These are phyloP conservation scores for Parasarocladium wereldwijsianum DNA, from an alignment of 2,329 filamentous ascomycete species.

Conservation along the genomic window DNA sequence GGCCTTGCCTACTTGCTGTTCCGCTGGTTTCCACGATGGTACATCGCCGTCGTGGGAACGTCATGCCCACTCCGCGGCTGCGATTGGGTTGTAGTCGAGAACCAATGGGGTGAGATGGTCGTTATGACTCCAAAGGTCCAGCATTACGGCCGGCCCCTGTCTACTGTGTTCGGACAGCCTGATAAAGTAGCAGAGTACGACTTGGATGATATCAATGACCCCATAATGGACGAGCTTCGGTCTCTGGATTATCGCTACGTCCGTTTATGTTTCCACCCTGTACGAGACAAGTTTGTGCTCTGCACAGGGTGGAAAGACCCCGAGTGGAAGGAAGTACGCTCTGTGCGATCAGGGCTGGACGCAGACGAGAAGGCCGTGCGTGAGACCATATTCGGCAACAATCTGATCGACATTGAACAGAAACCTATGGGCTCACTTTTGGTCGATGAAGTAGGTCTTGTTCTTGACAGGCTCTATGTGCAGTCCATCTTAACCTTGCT, in stretches of 20 bases:
- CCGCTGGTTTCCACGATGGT: conserved; percentile 81
- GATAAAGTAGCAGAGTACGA: conserved; percentile 42
- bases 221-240: conserved; percentile 58
- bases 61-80: conserved; percentile 57
- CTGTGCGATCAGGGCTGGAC: conserved; percentile 67
- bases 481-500: too few species aligned
- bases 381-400: conserved; percentile 76
- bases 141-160: conserved; percentile 39
- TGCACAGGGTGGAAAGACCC: conserved; percentile 92
- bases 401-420: conserved; percentile 84
- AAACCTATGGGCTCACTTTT: conserved; percentile 73
- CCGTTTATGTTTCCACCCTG: conserved; percentile 78
- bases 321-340: conserved; percentile 63
- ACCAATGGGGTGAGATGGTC: conserved; percentile 88
- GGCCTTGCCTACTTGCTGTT: conserved; percentile 75
- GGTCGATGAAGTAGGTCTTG: conserved; percentile 58
- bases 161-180: conserved; percentile 50
- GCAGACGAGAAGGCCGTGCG: conserved; percentile 75
- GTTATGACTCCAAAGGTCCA: conserved; percentile 52
- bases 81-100: conserved; percentile 89
- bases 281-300: conserved; percentile 77
- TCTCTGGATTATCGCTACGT: conserved; percentile 89
- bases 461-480: too few species aligned
- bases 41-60: conserved; percentile 59
- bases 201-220: conserved; percentile 52